These are phyloP conservation scores for Arctium lappa DNA, from an alignment of 129 eudicot species.

Conservation along the genomic window DNA sequence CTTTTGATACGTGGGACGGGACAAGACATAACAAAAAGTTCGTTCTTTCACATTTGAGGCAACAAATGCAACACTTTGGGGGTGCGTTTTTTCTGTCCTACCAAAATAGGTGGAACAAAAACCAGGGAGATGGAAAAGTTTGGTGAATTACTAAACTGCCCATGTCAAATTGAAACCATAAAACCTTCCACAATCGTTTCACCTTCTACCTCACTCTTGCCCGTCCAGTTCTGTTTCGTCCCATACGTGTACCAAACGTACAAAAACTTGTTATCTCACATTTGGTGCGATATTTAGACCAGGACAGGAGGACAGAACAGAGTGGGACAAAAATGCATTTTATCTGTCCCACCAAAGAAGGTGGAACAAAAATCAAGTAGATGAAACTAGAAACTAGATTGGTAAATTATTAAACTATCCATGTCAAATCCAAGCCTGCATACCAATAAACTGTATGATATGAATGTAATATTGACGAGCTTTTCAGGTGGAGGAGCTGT, in stretches of 20 bases:
- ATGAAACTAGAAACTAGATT: neutral
- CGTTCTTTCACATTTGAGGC: neutral
- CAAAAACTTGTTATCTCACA: neutral
- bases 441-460: neutral
- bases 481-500: constrained; percentile 76
- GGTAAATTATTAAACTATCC: neutral
- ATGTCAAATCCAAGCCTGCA: neutral
- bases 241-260: neutral
- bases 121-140: neutral
- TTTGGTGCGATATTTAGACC: neutral
- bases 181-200: neutral
- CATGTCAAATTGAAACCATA: neutral
- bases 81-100: too few relatives aligned
- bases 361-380: neutral
- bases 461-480: neutral
- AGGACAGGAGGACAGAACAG: neutral
- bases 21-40: too few relatives aligned
- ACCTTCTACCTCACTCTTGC: neutral
- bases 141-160: neutral
- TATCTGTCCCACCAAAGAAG: neutral
- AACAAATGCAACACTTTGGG: neutral
- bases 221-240: neutral
- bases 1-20: neutral
- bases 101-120: neutral
- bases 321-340: neutral